Evolutionary conservation across 352 stramenopile species (phyloP), one percentile per base, ranked within the genome.

Genomic region (Plasmopara halstedii): DNA sequence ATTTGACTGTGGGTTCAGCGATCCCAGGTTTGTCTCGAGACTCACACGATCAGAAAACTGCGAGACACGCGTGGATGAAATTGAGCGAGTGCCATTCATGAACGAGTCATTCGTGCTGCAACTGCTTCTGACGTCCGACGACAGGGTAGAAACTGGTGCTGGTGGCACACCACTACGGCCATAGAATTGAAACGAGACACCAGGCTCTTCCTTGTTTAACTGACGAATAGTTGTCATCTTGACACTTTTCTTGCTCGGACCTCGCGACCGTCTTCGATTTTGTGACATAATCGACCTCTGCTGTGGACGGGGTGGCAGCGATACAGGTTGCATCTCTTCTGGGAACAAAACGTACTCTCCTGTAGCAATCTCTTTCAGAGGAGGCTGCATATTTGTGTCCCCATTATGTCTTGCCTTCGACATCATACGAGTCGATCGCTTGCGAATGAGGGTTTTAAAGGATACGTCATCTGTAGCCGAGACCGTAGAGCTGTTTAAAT

Each of bases 1-100:
- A 10, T 39, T 50, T 22, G 50, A 51, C 40, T 65, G 60, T 21
- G 66, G 70, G 58, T 88, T 85, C 47, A 75, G 61, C 45, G 73
- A 85, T 11, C 73, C 72, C 27, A 75, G 80, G 55, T 88, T 85
- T 39, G 75, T 82, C 53, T 88, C 76, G 22, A 88, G 55, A 44
- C 76, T 88, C 61, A 84, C 65, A 49, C 76, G 72, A 44, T 85
- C 73, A 25, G 76, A 83, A 38, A 50, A 49, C 9, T 63, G 49
- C 11, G 73, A 85, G 17, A 50, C 36, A 8, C 70, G 62, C 23
- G 70, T 43, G 18, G 72, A 70, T 52, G 66, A 82, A 27, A 64
- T 61, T n/a, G 51, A 63, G 42, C 49, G 70, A 9, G 72, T 64
- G 7, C 76, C 50, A 35, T 83, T 56, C 13, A 79, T 43, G 35